Conservation (phyloP, 306 rosid species). For the Dalbergia oliveri region DNA sequence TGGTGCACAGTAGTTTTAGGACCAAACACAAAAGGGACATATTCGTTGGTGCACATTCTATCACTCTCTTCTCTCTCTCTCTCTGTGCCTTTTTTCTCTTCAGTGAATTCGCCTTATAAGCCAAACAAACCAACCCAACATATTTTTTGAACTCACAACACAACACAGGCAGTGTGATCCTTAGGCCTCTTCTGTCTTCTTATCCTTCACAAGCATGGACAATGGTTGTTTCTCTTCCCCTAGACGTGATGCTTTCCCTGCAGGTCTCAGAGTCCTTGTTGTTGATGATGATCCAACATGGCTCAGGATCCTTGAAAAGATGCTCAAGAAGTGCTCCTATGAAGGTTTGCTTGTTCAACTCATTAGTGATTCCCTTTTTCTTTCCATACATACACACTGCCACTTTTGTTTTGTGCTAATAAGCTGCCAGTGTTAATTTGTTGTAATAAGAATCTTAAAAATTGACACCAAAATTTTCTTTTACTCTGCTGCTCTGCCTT, state of each 20-base stretch:
- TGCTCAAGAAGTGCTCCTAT: slow-evolving; percentile 92
- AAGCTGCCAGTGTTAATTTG: slow-evolving; percentile 6
- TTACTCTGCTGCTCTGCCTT: slow-evolving; percentile 22
- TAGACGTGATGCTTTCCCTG: slow-evolving; percentile 75
- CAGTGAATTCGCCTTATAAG: slow-evolving; percentile 45
- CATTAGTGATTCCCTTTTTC: not conserved
- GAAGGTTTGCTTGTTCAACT: slow-evolving; percentile 65
- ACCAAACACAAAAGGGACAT: slow-evolving; percentile 42
- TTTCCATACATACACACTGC: not conserved
- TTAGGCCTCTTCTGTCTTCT: slow-evolving; percentile 6
- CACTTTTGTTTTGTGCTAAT: slow-evolving; percentile 26
- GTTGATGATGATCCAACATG: slow-evolving; percentile 98
- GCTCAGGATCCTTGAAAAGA: slow-evolving; percentile 96
- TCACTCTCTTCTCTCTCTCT: slow-evolving; percentile 32
- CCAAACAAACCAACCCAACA: slow-evolving; percentile 58
- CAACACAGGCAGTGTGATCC: slow-evolving; percentile 28
- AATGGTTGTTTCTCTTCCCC: slow-evolving; percentile 85
- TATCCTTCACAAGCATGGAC: slow-evolving; percentile 67
- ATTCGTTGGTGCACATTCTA: slow-evolving; percentile 56
- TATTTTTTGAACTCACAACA: slow-evolving; percentile 47
- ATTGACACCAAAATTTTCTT: slow-evolving; percentile 19
- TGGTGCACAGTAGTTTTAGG: slow-evolving; percentile 35
- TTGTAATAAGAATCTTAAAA: slow-evolving; percentile 23
- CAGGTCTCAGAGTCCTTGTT: slow-evolving; percentile 90
- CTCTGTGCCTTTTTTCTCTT: not conserved